Percentiles rank a stretch among this genome's conserved stretches.
Evolutionary conservation across 257 asterid species (phyloP).

Genomic region (Nicotiana otophora): DNA sequence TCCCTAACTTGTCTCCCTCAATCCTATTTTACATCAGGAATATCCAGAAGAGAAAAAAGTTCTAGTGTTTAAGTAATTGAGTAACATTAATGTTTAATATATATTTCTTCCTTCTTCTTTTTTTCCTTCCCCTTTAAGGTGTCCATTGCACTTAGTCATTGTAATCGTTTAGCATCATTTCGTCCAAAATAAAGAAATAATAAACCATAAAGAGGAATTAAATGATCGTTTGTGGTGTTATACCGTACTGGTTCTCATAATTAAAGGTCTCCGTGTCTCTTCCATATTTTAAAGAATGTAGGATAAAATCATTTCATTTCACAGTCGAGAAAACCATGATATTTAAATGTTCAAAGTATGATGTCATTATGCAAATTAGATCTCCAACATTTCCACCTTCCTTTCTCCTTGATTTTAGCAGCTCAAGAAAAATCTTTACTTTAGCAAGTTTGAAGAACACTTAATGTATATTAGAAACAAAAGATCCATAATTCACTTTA

Average conservation of each 20-base stretch:
- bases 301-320: conserved; percentile 3
- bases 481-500: neutral
- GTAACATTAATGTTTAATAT: neutral
- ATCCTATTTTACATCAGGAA: neutral
- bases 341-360: neutral
- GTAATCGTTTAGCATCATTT: neutral
- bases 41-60: neutral
- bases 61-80: neutral
- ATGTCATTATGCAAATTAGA: neutral
- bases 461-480: neutral
- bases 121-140: neutral
- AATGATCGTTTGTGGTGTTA: conserved; percentile 3
- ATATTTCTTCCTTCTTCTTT: neutral
- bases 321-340: neutral
- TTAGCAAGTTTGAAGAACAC: neutral
- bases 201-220: conserved; percentile 2
- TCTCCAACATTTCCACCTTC: neutral
- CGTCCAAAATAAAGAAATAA: neutral
- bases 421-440: neutral
- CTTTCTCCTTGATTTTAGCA: neutral
- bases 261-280: neutral
- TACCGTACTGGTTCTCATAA: neutral
- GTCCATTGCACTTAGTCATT: conserved; percentile 8
- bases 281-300: conserved; percentile 2
- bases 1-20: neutral